Evolutionary conservation across 2,329 filamentous ascomycete genomes (phyloP).

Genomic region (Microsporum audouinii): DNA sequence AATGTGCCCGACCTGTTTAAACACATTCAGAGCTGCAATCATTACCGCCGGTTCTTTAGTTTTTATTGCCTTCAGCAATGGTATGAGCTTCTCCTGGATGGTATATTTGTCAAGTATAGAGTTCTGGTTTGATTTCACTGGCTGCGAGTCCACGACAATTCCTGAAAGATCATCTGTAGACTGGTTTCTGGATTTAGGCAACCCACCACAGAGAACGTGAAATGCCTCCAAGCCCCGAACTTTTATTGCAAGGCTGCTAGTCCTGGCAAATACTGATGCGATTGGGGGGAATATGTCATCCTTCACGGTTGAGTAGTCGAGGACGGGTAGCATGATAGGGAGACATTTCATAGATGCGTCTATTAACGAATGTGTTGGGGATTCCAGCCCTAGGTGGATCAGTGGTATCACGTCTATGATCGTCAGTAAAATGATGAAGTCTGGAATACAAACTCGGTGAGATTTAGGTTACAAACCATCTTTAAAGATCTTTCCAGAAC

Average conservation of each 20-base stretch:
- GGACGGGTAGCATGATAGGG: conserved; percentile 66
- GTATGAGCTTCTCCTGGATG: conserved; percentile 93
- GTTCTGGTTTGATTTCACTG: conserved; percentile 44
- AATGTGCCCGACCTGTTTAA: conserved; percentile 67
- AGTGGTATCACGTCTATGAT: conserved; percentile 71
- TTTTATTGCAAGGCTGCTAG: conserved; percentile 88
- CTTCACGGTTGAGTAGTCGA: conserved; percentile 95
- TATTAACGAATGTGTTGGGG: conserved; percentile 75
- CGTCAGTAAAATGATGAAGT: background rate
- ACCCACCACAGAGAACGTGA: conserved; percentile 74
- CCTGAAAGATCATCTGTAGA: conserved; percentile 64
- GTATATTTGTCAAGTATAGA: conserved; percentile 93
- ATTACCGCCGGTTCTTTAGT: conserved; percentile 97
- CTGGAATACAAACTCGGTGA: background rate
- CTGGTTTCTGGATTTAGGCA: conserved; percentile 34
- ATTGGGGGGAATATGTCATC: conserved; percentile 93
- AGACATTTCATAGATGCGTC: conserved; percentile 73
- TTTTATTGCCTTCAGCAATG: conserved; percentile 82
- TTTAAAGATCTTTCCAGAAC: conserved; percentile 84
- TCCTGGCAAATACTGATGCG: conserved; percentile 80
- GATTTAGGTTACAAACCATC: conserved; percentile 50
- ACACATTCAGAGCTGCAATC: conserved; percentile 78
- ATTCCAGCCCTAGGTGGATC: conserved; percentile 71
- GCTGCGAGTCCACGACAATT: conserved; percentile 38
- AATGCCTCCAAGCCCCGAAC: conserved; percentile 85